Evolutionary conservation across 2,329 filamentous ascomycete genomes (phyloP).

Genomic region (Erysiphe pisi): DNA sequence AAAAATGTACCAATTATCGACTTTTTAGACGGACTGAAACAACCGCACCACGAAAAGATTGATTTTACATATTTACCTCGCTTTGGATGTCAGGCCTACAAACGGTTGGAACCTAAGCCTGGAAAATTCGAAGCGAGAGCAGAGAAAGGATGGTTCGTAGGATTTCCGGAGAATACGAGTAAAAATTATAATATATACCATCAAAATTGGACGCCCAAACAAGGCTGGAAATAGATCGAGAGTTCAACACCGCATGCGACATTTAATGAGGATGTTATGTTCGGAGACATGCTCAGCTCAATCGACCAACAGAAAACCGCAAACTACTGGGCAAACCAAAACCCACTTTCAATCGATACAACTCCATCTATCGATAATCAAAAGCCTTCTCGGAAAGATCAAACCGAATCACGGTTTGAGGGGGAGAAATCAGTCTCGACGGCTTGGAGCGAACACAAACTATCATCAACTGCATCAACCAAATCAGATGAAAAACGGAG

Average conservation of each 20-base stretch:
- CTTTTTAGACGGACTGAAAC: neutral
- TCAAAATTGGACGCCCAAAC: neutral
- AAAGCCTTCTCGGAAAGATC: too few relatives aligned
- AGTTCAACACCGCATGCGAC: neutral
- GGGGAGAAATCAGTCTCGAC: too few relatives aligned
- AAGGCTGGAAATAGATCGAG: neutral
- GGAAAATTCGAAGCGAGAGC: neutral
- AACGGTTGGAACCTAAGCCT: neutral
- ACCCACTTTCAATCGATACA: too few relatives aligned
- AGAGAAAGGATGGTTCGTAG: conserved; percentile 1
- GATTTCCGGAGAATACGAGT: neutral
- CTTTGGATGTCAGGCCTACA: neutral
- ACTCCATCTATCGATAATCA: too few relatives aligned
- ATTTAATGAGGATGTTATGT: neutral
- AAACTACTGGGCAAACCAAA: neutral
- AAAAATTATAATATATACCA: neutral
- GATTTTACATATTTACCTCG: neutral
- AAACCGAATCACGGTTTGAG: too few relatives aligned
- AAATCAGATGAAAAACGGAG: too few relatives aligned
- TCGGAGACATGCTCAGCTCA: neutral
- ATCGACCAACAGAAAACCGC: neutral
- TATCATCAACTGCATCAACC: too few relatives aligned
- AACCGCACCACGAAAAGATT: neutral
- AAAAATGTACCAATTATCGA: neutral
- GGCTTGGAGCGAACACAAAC: too few relatives aligned